Conservation (phyloP, 1,284 basidiomycete genomes). For the Phellinidium pouzarii region DNA sequence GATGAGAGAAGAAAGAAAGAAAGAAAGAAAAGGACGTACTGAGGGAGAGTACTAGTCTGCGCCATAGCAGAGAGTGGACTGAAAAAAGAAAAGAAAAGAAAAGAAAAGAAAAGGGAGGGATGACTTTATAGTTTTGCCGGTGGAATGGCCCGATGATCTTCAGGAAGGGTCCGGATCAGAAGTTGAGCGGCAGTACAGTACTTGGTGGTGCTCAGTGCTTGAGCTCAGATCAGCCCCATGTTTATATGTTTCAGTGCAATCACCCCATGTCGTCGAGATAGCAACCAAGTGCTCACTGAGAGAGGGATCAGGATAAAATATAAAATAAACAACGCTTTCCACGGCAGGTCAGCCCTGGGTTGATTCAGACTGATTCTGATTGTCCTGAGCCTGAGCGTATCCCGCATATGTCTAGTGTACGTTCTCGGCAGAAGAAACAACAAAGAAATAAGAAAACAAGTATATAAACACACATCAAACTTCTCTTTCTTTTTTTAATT, state of each 20-base stretch:
- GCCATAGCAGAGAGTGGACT: slow-evolving; percentile 9
- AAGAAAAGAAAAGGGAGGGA: slow-evolving; percentile 1
- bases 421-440: not conserved
- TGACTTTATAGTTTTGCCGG: slow-evolving; percentile 10
- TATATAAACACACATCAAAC: no score
- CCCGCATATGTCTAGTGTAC: not conserved
- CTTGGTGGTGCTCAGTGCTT: not conserved
- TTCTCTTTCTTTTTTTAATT: no score
- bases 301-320: not conserved
- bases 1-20: not conserved
- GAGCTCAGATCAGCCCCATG: not conserved
- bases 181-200: not conserved
- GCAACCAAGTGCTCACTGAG: no score
- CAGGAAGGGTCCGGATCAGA: slow-evolving; percentile 15
- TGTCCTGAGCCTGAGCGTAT: not conserved
- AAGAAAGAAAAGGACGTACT: slow-evolving; percentile 11
- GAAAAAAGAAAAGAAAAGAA: slow-evolving; percentile 4
- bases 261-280: not conserved
- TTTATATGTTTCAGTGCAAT: slow-evolving; percentile 8
- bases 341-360: slow-evolving; percentile 7
- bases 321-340: slow-evolving; percentile 1
- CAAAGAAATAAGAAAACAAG: no score
- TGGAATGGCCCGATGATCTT: not conserved
- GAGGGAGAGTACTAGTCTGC: slow-evolving; percentile 15
- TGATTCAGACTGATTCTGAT: slow-evolving; percentile 12